A percentile compares a stretch with the other conserved stretches of the same genome.
These are phyloP conservation scores for Parmelia sp. DNA, from an alignment of 495 filamentous ascomycete genomes.

Conservation along the genomic window DNA sequence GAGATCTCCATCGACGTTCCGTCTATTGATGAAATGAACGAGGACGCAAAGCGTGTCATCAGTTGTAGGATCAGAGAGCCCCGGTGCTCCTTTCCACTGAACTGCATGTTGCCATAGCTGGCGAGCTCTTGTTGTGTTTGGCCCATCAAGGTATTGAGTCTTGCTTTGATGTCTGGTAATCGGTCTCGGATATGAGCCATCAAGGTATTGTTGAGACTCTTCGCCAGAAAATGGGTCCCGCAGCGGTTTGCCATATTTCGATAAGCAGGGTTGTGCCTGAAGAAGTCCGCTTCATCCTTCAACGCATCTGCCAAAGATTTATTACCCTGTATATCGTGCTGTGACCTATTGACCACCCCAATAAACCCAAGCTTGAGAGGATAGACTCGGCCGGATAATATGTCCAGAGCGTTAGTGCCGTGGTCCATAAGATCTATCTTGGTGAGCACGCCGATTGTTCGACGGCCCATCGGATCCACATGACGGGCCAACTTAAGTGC, in stretches of 20 bases:
- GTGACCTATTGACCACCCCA: slow-evolving; percentile 94
- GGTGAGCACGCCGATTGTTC: slow-evolving; percentile 95
- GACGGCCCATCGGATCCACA: slow-evolving; percentile 89
- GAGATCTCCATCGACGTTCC: slow-evolving; percentile 98
- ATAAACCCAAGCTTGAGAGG: slow-evolving; percentile 97
- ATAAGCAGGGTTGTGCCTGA: slow-evolving; percentile 94
- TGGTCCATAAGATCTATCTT: slow-evolving; percentile 99
- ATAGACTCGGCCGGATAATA: slow-evolving; percentile 92
- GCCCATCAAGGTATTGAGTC: slow-evolving; percentile 96
- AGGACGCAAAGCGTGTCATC: slow-evolving; percentile 97
- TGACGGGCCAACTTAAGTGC: slow-evolving; percentile 93
- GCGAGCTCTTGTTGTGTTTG: slow-evolving; percentile 98
- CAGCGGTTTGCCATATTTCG: slow-evolving; percentile 91
- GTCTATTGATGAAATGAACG: slow-evolving; percentile 98
- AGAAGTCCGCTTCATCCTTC: slow-evolving; percentile 88
- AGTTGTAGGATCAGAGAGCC: slow-evolving; percentile 91
- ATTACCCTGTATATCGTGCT: slow-evolving; percentile 95
- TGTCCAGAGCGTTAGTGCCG: slow-evolving; percentile 95
- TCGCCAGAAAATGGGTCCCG: slow-evolving; percentile 91
- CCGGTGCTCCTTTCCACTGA: slow-evolving; percentile 94
- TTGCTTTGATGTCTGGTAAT: slow-evolving; percentile 94
- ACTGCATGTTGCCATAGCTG: slow-evolving; percentile 96
- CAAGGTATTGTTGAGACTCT: slow-evolving; percentile 87
- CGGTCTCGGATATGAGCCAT: slow-evolving; percentile 96
- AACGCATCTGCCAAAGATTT: slow-evolving; percentile 87